Percentiles rank a stretch among this genome's conserved stretches.
Conservation (phyloP, 805 yeast genomes). For the Yarrowia sp. region DNA sequence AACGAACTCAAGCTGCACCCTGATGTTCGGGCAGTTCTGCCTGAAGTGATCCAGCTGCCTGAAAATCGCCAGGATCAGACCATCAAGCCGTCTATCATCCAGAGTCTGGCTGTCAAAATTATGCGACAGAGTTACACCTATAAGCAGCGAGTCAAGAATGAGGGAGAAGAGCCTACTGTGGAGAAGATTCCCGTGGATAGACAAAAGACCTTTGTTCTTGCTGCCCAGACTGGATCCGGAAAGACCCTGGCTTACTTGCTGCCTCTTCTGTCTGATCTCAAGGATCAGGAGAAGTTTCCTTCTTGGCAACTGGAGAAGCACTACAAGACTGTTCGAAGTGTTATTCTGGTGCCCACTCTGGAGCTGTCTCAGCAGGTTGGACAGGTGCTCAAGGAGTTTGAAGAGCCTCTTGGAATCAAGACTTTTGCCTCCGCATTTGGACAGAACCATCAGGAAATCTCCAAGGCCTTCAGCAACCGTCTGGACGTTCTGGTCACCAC, state of each 20-base stretch:
- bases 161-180: constrained; percentile 24
- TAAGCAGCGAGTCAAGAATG: constrained; percentile 28
- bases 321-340: constrained; percentile 55
- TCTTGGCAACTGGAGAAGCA: constrained; percentile 38
- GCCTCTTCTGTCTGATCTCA: constrained; percentile 66
- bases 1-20: constrained; percentile 66
- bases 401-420: constrained; percentile 9
- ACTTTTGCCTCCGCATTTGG: constrained; percentile 21
- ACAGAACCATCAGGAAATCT: constrained; percentile 4
- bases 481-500: constrained; percentile 82
- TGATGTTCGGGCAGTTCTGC: constrained; percentile 50
- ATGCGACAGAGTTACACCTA: constrained; percentile 42
- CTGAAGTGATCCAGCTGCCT: constrained; percentile 47
- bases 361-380: constrained; percentile 83
- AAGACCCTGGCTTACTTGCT: constrained; percentile 89
- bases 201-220: constrained; percentile 66
- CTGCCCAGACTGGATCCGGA: constrained; percentile 97
- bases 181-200: constrained; percentile 35
- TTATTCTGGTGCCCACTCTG: constrained; percentile 84
- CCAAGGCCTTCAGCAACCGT: constrained; percentile 39
- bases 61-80: constrained; percentile 38
- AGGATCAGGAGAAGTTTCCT: constrained; percentile 50
- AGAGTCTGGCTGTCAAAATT: constrained; percentile 65
- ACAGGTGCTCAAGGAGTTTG: constrained; percentile 37
- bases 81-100: constrained; percentile 71